Percentiles rank a stretch among this genome's conserved stretches.
Evolutionary conservation across 306 rosid genomes (phyloP).

Genomic region (Lathyrus sativus): DNA sequence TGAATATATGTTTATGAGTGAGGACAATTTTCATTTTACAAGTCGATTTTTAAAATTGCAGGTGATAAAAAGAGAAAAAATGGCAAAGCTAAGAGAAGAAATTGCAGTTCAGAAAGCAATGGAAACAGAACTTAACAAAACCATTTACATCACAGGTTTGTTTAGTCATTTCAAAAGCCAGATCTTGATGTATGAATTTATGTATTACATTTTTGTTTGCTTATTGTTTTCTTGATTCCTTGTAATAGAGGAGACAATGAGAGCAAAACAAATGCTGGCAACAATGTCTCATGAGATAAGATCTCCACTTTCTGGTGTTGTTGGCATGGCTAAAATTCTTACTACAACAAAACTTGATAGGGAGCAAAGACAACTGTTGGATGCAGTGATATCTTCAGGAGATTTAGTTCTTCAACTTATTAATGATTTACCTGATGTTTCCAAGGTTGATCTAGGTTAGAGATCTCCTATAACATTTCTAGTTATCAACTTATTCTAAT

Average conservation of each 20-base stretch:
- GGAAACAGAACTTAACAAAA: conserved; percentile 92
- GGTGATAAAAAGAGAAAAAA: conserved; percentile 95
- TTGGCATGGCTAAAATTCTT: conserved; percentile 95
- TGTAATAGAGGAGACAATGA: conserved; percentile 85
- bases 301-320: conserved; percentile 90
- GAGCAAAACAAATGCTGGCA: conserved; percentile 96
- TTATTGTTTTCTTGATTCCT: conserved; percentile 5
- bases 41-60: conserved; percentile 19
- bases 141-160: conserved; percentile 91
- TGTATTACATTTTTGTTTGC: background rate
- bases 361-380: conserved; percentile 81
- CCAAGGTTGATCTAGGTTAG: conserved; percentile 95
- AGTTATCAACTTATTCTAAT: background rate
- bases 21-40: background rate
- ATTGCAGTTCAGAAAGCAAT: conserved; percentile 90
- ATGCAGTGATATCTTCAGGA: conserved; percentile 92
- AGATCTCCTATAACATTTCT: conserved; percentile 23
- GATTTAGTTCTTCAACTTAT: conserved; percentile 97
- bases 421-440: conserved; percentile 94
- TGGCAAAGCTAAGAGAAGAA: conserved; percentile 88
- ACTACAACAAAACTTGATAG: conserved; percentile 82
- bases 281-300: conserved; percentile 98
- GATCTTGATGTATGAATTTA: conserved; percentile 30
- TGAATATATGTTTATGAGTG: background rate
- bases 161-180: conserved; percentile 38